Evolutionary conservation across 176 grass and related monocot species (phyloP), one percentile per base, ranked within the genome.

Genomic region (Phoenix roebelenii): DNA sequence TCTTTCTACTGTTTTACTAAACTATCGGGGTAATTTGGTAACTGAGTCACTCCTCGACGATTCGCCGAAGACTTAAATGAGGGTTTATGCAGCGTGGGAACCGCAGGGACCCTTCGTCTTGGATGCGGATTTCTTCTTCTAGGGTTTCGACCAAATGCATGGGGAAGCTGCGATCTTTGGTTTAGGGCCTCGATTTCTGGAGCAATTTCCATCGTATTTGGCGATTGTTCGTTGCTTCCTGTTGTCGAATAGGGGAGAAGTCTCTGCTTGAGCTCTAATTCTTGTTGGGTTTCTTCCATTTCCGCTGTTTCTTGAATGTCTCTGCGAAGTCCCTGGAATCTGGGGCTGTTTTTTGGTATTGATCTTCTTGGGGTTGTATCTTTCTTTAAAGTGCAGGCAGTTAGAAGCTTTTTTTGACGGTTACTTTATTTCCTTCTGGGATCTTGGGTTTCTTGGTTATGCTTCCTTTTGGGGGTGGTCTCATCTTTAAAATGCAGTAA

Each of bases 121-220:
- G 18, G 54, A 16, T 44, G n/a, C 22, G 18, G 7, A 56, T 48
- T 54, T 23, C 3, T 55, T 54, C 12, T 48, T 54, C 28, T 44
- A 63, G 70, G 59, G 70, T 53, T 72, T 63, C 10, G 58, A 28
- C 35, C 35, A 44, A 44, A 50, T 54, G 59, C n/a, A 25, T 25
- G 44, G 35, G 50, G 58, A 70, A 26, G 56, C 26, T 62, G 25
- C 18, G 50, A 55, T 62, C 62, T 62, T n/a, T 59, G 26, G 58
- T 39, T 63, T 50, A 7, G 14, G 70, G 58, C 50, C 18, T 62
- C 49, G 50, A 50, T 35, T 72, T 52, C 5, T 3, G 50, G 70
- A 50, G 59, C 39, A 58, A 72, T 62, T 44, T 72, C 58, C 50
- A 39, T 72, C 49, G 50, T 24, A 72, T 54, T 63, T 18, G 50